These are phyloP conservation scores for Myriosclerotinia duriaeana DNA, from an alignment of 2,329 filamentous ascomycete species.

Conservation along the genomic window DNA sequence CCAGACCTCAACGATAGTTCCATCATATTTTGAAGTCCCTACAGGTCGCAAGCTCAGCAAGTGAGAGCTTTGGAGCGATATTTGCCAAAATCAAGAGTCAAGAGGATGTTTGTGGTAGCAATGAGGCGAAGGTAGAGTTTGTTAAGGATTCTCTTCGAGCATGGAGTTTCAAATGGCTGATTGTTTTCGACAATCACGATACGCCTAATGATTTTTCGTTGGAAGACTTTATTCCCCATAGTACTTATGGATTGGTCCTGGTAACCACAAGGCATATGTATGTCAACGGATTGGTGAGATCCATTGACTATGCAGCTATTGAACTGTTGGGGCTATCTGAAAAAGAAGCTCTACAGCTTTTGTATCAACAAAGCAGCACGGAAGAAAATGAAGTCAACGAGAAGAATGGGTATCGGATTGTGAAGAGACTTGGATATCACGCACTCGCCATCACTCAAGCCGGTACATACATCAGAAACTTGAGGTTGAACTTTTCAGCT, in stretches of 20 bases:
- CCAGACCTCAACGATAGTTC: background rate
- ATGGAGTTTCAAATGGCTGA: conserved; percentile 25
- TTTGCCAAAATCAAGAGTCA: conserved; percentile 24
- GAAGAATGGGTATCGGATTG: background rate
- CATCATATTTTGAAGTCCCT: conserved; percentile 1
- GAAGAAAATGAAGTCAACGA: conserved; percentile 4
- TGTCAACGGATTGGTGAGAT: background rate
- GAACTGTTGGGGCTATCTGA: conserved; percentile 17
- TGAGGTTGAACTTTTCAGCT: conserved; percentile 20
- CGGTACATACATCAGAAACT: conserved; percentile 30
- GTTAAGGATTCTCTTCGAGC: conserved; percentile 19
- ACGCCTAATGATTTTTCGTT: conserved; percentile 11
- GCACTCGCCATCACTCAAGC: conserved; percentile 34
- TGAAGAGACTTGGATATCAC: conserved; percentile 26
- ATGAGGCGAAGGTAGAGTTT: conserved; percentile 21
- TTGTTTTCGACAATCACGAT: conserved; percentile 30
- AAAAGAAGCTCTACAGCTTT: conserved; percentile 21
- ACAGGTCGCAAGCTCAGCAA: conserved; percentile 6
- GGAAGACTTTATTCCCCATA: conserved; percentile 12
- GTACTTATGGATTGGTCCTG: conserved; percentile 18
- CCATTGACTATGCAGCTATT: conserved; percentile 8
- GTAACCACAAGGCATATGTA: conserved; percentile 24
- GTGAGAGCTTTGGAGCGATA: conserved; percentile 24
- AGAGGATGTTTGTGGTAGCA: conserved; percentile 4
- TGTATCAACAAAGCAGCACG: conserved; percentile 1